phyloP scores from a whole-genome alignment of 1,284 basidiomycete genomes.

The Moesziomyces antarcticus region DNA sequence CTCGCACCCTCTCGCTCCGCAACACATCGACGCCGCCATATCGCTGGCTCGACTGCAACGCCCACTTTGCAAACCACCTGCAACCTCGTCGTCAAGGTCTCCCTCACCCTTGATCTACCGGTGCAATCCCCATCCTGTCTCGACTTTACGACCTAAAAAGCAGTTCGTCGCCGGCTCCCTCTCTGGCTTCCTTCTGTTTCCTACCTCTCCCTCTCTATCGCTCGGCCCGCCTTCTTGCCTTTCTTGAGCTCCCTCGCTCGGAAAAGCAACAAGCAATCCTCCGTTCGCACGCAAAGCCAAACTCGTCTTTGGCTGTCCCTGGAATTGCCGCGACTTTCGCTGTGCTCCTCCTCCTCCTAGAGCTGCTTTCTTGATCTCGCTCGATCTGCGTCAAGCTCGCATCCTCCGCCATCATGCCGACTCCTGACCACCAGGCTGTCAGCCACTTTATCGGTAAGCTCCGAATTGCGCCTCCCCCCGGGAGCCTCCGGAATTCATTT shows the following conservation, averaged over 20 bases:
- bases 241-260: conserved; percentile 24
- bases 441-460: conserved; percentile 63
- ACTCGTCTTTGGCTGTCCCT: not conserved
- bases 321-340: not conserved
- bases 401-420: conserved; percentile 31
- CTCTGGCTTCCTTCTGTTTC: conserved; percentile 10
- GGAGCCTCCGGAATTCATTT: too few relatives aligned
- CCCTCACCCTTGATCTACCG: conserved; percentile 46
- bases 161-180: conserved; percentile 20
- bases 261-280: not conserved
- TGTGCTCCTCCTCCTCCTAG: not conserved
- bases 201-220: not conserved
- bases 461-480: too few relatives aligned
- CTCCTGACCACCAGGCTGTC: conserved; percentile 60
- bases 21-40: conserved; percentile 1
- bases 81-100: conserved; percentile 40
- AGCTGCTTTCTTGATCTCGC: not conserved
- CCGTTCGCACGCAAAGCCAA: not conserved
- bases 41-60: not conserved
- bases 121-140: conserved; percentile 8
- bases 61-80: not conserved
- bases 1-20: not conserved
- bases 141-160: not conserved
- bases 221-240: conserved; percentile 1
- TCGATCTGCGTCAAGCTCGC: not conserved